Percentiles rank a stretch among this genome's conserved stretches.
phyloP scores from a whole-genome alignment of 1,139 yeast species.

The Yamadazyma sp. region DNA sequence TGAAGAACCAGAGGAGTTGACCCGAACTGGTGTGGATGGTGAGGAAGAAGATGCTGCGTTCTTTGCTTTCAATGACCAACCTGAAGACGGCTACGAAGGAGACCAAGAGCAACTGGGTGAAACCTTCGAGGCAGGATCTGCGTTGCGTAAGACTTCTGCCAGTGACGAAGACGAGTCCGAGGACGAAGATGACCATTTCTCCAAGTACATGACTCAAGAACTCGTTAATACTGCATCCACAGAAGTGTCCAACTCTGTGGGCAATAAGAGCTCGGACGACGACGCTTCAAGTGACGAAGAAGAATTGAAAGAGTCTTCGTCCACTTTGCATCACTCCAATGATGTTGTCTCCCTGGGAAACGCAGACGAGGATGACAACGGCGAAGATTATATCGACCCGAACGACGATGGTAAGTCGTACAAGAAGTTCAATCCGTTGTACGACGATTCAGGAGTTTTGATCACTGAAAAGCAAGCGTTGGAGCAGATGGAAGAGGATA shows the following conservation, averaged over 20 bases:
- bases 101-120: neutral
- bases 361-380: conserved; percentile 23
- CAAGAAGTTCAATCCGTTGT: conserved; percentile 62
- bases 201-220: conserved; percentile 83
- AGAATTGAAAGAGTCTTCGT: conserved; percentile 11
- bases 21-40: conserved; percentile 3
- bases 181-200: conserved; percentile 47
- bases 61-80: conserved; percentile 5
- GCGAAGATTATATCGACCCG: conserved; percentile 74
- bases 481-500: conserved; percentile 20
- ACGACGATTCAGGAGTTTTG: conserved; percentile 44
- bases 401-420: conserved; percentile 80
- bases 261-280: conserved; percentile 24
- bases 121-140: neutral
- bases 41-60: conserved; percentile 3
- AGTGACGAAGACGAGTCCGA: conserved; percentile 26
- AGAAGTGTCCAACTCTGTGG: conserved; percentile 53
- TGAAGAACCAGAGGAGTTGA: conserved; percentile 2
- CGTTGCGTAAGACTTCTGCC: conserved; percentile 7
- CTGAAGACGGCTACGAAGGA: neutral
- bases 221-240: conserved; percentile 63
- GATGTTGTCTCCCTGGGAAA: neutral
- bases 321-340: neutral
- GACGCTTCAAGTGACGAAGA: conserved; percentile 45
- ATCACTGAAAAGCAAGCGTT: conserved; percentile 20